A percentile compares a stretch with the other conserved stretches of the same genome.
Evolutionary conservation across 345 rosid genomes (phyloP).

Genomic region (Camelina hispida): DNA sequence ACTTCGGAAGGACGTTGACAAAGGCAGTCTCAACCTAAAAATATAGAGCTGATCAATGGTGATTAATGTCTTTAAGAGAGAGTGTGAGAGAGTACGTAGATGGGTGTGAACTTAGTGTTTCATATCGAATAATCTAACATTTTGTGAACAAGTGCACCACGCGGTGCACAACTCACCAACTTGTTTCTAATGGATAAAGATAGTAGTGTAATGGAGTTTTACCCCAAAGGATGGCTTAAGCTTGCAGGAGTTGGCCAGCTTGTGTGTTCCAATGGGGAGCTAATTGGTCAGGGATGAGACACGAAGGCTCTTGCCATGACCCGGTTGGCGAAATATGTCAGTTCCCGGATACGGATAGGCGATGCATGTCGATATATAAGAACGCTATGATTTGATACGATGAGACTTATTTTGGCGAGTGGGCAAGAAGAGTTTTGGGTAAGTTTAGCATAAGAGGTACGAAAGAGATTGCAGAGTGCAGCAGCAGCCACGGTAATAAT

Average conservation of each 20-base stretch:
- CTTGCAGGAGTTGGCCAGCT: conserved; percentile 79
- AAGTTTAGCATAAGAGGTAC: conserved; percentile 47
- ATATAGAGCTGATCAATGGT: conserved; percentile 21
- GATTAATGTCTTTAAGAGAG: conserved; percentile 52
- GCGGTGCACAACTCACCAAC: conserved; percentile 83
- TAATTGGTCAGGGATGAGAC: conserved; percentile 83
- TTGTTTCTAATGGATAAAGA: conserved; percentile 70
- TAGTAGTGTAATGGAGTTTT: conserved; percentile 82
- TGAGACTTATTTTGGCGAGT: conserved; percentile 54
- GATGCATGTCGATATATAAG: conserved; percentile 76
- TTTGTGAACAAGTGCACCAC: conserved; percentile 85
- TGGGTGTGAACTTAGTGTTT: conserved; percentile 65
- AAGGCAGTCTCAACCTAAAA: no score
- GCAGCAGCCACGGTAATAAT: background rate
- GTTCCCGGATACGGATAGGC: conserved; percentile 58
- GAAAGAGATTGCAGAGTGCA: conserved; percentile 23
- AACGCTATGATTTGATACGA: conserved; percentile 62
- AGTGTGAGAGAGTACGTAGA: conserved; percentile 59
- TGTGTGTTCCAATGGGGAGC: conserved; percentile 74
- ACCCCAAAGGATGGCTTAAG: conserved; percentile 76
- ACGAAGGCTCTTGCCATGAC: conserved; percentile 77
- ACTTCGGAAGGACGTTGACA: no score
- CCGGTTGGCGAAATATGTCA: conserved; percentile 62
- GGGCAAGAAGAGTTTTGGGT: conserved; percentile 58
- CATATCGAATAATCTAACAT: conserved; percentile 61